Evolutionary conservation across 495 filamentous ascomycete genomes (phyloP), one percentile per base, ranked within the genome.

Genomic region (Podospora comata): DNA sequence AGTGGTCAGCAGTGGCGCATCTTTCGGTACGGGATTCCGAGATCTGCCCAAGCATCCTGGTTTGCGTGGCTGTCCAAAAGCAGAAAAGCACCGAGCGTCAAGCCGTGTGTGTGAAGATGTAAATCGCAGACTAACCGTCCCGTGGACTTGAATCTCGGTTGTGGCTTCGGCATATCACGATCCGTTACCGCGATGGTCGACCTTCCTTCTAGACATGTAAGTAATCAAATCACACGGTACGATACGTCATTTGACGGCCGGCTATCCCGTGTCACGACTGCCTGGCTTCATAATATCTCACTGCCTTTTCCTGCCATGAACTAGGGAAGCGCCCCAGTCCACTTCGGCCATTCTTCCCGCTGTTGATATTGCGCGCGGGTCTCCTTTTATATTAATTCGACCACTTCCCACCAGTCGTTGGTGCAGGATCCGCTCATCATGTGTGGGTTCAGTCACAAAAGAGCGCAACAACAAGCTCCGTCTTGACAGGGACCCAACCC

Each of bases 351-450:
- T 48, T 48, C 39, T 48, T 48, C 39, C 39, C 39, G 39, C 9
- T 18, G 15, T 48, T 48, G 6, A 48, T 48, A 48, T 48, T 48
- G 39, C 39, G 39, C 39, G 39, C 39, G 39, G 39, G 39, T 48
- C 39, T 48, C 39, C 0, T 48, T 48, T 48, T 48, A 48, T 48
- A 48, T 48, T 48, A 48, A 48, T 48, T 48, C 39, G 2, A 48
- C 39, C 39, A 48, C 39, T 48, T 63, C 34, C 61, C 61, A 63
- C 61, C 61, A 63, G 28, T 63, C 61, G 27, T 23, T 63, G 28
- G 6, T 18, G 19, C 7, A 27, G 19, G 27, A 61, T 18, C 59
- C 30, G 39, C 39, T 32, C 4, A 26, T 63, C 34, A 63, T 32
- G 30, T 63, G 61, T 63, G 61, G 61, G 34, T 32, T 58, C 6